phyloP scores from a whole-genome alignment of 1,139 yeast species.

The Debaryomyces singareniensis region DNA sequence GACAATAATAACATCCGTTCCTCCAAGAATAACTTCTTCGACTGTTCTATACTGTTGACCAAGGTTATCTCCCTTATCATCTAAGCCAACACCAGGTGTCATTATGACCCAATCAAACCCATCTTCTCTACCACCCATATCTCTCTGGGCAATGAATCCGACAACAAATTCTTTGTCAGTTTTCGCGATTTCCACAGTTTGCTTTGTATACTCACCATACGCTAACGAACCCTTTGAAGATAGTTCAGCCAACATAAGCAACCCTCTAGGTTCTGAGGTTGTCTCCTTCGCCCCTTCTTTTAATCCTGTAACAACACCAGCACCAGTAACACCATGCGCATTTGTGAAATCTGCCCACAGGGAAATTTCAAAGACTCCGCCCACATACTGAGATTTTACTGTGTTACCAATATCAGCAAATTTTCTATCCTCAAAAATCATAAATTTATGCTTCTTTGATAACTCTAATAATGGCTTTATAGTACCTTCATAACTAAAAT shows the following conservation, averaged over 20 bases:
- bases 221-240: constrained; percentile 93
- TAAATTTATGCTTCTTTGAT: constrained; percentile 70
- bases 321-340: constrained; percentile 97
- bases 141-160: constrained; percentile 92
- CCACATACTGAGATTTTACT: constrained; percentile 85
- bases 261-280: constrained; percentile 73
- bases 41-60: constrained; percentile 98
- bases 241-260: constrained; percentile 91
- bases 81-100: constrained; percentile 99
- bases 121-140: constrained; percentile 76
- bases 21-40: constrained; percentile 70
- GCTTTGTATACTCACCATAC: constrained; percentile 78
- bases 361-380: constrained; percentile 86
- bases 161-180: constrained; percentile 82
- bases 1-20: constrained; percentile 91
- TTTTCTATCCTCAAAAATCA: constrained; percentile 93
- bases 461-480: constrained; percentile 65
- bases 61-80: constrained; percentile 91
- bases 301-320: constrained; percentile 85
- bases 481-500: constrained; percentile 77
- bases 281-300: constrained; percentile 76
- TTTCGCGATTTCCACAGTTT: constrained; percentile 87
- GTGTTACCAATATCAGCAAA: constrained; percentile 99
- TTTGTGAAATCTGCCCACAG: constrained; percentile 96
- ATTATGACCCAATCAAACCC: constrained; percentile 92